phyloP scores from a whole-genome alignment of 306 rosid species.

The Purshia tridentata region DNA sequence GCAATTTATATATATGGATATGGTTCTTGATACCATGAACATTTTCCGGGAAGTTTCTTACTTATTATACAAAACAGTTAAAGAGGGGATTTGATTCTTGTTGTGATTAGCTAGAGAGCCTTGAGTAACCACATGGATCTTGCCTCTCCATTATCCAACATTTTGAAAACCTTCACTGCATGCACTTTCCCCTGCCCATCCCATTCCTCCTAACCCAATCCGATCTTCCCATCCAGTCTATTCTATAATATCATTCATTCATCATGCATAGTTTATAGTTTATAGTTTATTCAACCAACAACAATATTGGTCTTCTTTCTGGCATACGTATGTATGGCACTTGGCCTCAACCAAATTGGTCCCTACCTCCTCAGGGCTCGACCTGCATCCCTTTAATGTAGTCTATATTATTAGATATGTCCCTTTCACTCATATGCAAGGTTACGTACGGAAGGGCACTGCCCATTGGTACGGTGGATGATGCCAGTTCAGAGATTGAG shows the following conservation, averaged over 20 bases:
- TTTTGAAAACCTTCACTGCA: constrained; percentile 38
- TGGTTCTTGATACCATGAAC: constrained; percentile 31
- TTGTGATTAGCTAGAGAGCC: neutral
- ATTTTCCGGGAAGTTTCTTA: constrained; percentile 36
- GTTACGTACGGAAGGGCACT: constrained; percentile 48
- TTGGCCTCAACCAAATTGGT: constrained; percentile 12
- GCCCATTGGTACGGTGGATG: constrained; percentile 48
- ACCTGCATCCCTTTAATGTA: constrained; percentile 12
- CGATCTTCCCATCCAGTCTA: neutral
- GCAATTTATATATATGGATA: constrained; percentile 28
- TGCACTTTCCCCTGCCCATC: constrained; percentile 29
- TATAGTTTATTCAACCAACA: no score
- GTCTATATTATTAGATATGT: constrained; percentile 21
- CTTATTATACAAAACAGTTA: neutral
- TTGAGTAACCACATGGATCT: constrained; percentile 55
- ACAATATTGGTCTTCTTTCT: no score
- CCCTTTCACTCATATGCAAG: constrained; percentile 26
- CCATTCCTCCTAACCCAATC: constrained; percentile 9
- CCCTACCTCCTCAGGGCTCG: constrained; percentile 14
- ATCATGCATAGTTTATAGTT: no score
- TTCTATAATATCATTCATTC: no score
- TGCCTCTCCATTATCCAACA: constrained; percentile 65
- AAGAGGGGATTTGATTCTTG: constrained; percentile 32
- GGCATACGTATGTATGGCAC: no score
- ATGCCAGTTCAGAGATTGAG: constrained; percentile 43